A percentile compares a stretch with the other conserved stretches of the same genome.
Conservation (phyloP, 495 filamentous ascomycete genomes). For the Haplographium delicatum region DNA sequence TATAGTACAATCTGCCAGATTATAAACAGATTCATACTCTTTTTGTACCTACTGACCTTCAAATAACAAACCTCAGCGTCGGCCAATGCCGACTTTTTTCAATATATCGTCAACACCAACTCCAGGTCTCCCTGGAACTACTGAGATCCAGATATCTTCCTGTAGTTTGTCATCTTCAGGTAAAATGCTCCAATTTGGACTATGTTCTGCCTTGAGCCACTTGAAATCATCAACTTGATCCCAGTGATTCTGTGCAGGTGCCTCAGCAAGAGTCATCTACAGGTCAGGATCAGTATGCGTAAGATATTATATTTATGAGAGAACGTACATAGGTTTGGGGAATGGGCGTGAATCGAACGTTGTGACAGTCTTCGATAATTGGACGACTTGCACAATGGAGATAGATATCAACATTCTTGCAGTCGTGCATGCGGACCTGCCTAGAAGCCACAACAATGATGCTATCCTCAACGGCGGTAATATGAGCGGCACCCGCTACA, state of each 20-base stretch:
- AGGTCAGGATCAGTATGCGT: background rate
- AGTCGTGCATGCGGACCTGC: constrained; percentile 90
- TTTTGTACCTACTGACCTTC: too few relatives aligned
- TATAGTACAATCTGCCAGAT: constrained; percentile 7
- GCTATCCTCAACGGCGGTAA: constrained; percentile 69
- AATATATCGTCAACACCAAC: constrained; percentile 65
- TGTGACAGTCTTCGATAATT: constrained; percentile 85
- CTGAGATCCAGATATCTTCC: constrained; percentile 63
- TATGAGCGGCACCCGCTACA: constrained; percentile 72
- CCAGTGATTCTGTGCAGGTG: constrained; percentile 58
- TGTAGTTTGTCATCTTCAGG: constrained; percentile 52
- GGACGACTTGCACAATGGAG: constrained; percentile 75
- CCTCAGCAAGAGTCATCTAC: constrained; percentile 23
- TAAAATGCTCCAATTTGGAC: constrained; percentile 82
- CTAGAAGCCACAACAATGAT: constrained; percentile 70
- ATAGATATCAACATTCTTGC: constrained; percentile 73
- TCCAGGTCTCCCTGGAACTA: constrained; percentile 58
- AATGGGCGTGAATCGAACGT: constrained; percentile 72
- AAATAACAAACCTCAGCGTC: too few relatives aligned
- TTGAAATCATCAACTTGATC: constrained; percentile 94
- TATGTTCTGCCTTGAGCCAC: constrained; percentile 82
- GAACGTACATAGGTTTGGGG: constrained; percentile 61
- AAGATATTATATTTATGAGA: too few relatives aligned
- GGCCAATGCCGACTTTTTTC: constrained; percentile 45
- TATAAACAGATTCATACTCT: too few relatives aligned